Evolutionary conservation across 2,329 filamentous ascomycete species (phyloP).

Genomic region (Verticillium longisporum): DNA sequence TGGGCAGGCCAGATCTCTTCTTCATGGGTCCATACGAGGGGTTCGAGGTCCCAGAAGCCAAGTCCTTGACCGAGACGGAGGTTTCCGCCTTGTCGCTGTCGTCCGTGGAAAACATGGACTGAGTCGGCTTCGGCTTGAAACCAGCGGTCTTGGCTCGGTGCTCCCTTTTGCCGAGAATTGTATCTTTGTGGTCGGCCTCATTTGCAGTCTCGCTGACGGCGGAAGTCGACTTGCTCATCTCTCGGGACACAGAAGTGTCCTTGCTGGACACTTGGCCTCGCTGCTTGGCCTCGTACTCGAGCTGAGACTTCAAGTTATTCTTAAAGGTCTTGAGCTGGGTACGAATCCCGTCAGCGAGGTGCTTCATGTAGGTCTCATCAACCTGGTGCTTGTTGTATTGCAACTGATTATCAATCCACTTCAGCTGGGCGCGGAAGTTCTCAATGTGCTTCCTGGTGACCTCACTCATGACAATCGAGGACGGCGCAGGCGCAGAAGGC

Average conservation of each 20-base stretch:
- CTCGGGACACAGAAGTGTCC: not conserved
- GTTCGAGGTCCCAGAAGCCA: not conserved
- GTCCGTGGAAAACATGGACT: not conserved
- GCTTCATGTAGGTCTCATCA: slow-evolving; percentile 45
- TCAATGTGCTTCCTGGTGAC: slow-evolving; percentile 54
- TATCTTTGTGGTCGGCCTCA: not conserved
- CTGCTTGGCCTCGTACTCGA: slow-evolving; percentile 31
- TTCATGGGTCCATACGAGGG: slow-evolving; percentile 16
- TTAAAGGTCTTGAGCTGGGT: slow-evolving; percentile 45
- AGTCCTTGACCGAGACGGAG: not conserved
- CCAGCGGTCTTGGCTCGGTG: not conserved
- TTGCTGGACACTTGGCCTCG: not conserved
- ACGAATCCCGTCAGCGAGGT: slow-evolving; percentile 32
- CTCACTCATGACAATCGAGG: slow-evolving; percentile 55
- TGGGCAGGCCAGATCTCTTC: slow-evolving; percentile 31
- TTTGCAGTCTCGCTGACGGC: not conserved
- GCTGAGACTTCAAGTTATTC: slow-evolving; percentile 33
- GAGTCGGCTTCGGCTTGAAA: not conserved
- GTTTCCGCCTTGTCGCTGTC: not conserved
- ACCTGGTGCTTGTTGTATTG: slow-evolving; percentile 58
- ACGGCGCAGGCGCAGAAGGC: slow-evolving; percentile 28
- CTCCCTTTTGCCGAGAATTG: not conserved
- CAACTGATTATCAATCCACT: slow-evolving; percentile 50
- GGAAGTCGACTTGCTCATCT: not conserved
- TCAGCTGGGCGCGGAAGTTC: slow-evolving; percentile 43